phyloP scores from a whole-genome alignment of 2,329 filamentous ascomycete species.

The Pseudogymnoascus sp. region DNA sequence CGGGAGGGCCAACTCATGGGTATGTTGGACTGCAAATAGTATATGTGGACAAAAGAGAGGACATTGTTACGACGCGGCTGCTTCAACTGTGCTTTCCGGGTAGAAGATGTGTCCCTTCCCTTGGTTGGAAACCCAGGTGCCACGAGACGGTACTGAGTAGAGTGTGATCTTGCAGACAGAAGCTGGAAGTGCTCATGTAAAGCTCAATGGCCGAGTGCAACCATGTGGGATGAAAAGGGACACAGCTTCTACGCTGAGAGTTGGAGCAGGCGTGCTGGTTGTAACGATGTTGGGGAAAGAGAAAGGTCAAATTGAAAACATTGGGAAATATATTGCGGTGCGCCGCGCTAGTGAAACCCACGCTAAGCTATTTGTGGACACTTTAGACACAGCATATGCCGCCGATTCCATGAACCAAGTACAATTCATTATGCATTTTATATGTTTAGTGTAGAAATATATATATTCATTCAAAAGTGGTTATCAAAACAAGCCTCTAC shows the following conservation, averaged over 20 bases:
- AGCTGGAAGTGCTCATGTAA: neutral
- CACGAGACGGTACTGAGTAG: neutral
- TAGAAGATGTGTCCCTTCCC: neutral
- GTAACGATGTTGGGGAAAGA: neutral
- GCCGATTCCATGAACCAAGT: neutral
- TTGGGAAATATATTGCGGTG: slow-evolving; percentile 7
- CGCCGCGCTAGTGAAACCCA: neutral
- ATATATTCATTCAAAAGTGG: neutral
- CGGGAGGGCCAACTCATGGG: slow-evolving; percentile 9
- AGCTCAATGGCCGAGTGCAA: neutral
- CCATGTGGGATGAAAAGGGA: neutral
- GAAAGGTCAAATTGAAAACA: slow-evolving; percentile 7
- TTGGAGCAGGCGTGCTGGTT: neutral
- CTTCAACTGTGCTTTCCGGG: neutral
- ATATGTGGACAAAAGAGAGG: neutral
- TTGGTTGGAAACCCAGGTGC: no score
- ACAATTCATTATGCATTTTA: neutral
- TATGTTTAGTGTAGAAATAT: neutral
- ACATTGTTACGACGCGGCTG: neutral
- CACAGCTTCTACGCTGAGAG: neutral
- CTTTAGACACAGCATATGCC: neutral
- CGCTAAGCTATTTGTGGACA: neutral
- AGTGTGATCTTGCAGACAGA: neutral
- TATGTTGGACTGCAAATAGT: slow-evolving; percentile 8
- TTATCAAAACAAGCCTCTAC: neutral